Base-by-base conservation (phyloP, 306 rosid genomes). In the Prunus fruticosa region DNA sequence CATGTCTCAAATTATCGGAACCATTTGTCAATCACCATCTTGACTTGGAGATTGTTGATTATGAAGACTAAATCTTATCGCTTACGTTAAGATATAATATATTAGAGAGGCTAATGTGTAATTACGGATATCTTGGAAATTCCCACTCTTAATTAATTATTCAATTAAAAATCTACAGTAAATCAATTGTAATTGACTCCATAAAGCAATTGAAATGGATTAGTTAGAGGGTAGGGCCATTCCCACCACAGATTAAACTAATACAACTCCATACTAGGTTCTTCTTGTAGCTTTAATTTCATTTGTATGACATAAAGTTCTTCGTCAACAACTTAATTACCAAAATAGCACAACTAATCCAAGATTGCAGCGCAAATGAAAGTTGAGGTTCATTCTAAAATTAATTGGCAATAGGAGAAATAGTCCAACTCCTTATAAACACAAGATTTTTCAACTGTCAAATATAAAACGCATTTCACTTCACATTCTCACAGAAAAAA, bases 41-140 rank as follows among this genome's bases (percentile, higher is more conserved):
- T 81, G 79, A 74, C 74, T 76, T 74, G 64, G 51, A 76, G 68
- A 58, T 71, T 19, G 72, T 68, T 80, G 51, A 70, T 73, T 54
- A 82, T 69, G 79, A 82, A 79, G 72, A 74, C 72, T 74, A 74
- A 83, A 88, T 87, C 88, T 80, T 84, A 81, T 87, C 83, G 54
- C 89, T 82, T 84, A 79, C 68, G 64, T 77, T 86, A 54, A 73
- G 84, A 75, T 86, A 82, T 75, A 83, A 51, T 76, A 52, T 22
- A 41, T 52, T 16, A 49, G 23, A 77, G 77, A 68, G 69, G 22
- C 58, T 52, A 19, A 73, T 69, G 56, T 51, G 43, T 72, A 57
- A 70, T 69, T 70, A 73, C 72, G 28, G 78, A 69, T 38, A 68
- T 69, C 67, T 81, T 30, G 54, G 49, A 71, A 49, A 66, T 38